These are phyloP conservation scores for Erythrobasidium hasegawianum DNA, from an alignment of 1,284 basidiomycete species.

Conservation along the genomic window DNA sequence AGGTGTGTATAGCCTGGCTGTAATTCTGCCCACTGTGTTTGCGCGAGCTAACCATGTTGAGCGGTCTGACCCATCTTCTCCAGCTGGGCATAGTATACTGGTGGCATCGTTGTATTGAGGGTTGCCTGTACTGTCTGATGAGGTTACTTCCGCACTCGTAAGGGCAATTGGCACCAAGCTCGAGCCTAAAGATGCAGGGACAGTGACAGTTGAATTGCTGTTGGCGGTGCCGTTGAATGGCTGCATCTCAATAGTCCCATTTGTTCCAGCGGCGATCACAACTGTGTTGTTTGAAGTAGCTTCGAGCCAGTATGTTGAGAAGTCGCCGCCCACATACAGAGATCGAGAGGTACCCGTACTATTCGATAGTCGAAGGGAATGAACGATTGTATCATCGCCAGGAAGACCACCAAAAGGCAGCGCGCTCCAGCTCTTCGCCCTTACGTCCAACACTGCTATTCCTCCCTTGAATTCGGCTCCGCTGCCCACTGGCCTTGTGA, in stretches of 20 bases:
- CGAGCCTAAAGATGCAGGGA: conserved; percentile 77
- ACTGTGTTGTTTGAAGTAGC: conserved; percentile 55
- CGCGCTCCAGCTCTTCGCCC: conserved; percentile 64
- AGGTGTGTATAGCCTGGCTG: conserved; percentile 67
- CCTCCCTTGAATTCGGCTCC: conserved; percentile 59
- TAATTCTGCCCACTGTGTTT: conserved; percentile 56
- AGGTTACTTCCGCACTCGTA: conserved; percentile 57
- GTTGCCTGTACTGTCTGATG: conserved; percentile 65
- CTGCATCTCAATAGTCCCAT: conserved; percentile 33
- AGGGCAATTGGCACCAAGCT: conserved; percentile 83
- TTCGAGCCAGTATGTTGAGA: conserved; percentile 50
- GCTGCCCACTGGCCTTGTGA: conserved; percentile 52
- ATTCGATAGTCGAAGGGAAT: conserved; percentile 48
- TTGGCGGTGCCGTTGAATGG: conserved; percentile 35
- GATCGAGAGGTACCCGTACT: conserved; percentile 69
- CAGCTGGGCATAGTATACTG: conserved; percentile 77
- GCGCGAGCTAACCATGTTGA: conserved; percentile 79
- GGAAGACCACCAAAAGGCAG: conserved; percentile 80
- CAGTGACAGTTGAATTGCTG: conserved; percentile 74
- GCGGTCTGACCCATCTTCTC: conserved; percentile 65
- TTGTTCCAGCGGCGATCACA: conserved; percentile 50
- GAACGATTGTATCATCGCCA: conserved; percentile 56
- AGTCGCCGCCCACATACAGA: conserved; percentile 85
- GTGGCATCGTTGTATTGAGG: conserved; percentile 65
- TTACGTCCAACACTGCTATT: conserved; percentile 73